Percentiles rank a stretch among this genome's conserved stretches.
phyloP scores from a whole-genome alignment of 306 rosid species.

The Castanea sativa region DNA sequence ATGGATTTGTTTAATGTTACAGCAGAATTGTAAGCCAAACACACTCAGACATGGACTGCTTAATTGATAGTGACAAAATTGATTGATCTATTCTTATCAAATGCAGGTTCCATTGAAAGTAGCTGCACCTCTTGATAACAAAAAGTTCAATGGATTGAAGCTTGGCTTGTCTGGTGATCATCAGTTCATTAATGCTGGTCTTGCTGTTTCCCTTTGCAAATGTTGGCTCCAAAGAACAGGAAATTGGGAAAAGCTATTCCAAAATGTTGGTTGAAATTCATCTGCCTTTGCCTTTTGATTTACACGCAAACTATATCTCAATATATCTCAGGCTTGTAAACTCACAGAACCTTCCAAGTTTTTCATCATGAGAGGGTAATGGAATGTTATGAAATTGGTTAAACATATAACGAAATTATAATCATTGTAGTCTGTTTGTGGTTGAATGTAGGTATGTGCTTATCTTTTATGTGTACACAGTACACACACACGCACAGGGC shows the following conservation, averaged over 20 bases:
- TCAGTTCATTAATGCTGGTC: slow-evolving; percentile 70
- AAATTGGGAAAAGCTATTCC: slow-evolving; percentile 50
- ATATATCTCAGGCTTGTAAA: slow-evolving; percentile 4
- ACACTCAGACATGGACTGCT: neutral
- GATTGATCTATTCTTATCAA: slow-evolving; percentile 24
- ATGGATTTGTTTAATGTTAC: neutral
- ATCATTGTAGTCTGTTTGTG: neutral
- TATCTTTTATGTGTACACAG: neutral
- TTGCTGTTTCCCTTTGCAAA: slow-evolving; percentile 70
- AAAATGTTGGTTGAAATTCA: slow-evolving; percentile 43
- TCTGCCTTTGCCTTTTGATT: slow-evolving; percentile 10
- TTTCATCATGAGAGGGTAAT: neutral
- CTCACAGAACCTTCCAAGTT: neutral
- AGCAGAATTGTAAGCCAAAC: neutral
- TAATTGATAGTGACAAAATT: neutral
- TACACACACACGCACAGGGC: neutral
- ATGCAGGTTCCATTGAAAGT: slow-evolving; percentile 62
- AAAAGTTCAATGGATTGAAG: slow-evolving; percentile 49
- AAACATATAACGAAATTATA: neutral
- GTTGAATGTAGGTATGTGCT: slow-evolving; percentile 13
- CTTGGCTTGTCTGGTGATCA: slow-evolving; percentile 73
- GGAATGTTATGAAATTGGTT: neutral
- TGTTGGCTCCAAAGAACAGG: slow-evolving; percentile 87
- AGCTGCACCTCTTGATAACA: slow-evolving; percentile 45
- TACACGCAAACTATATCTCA: slow-evolving; percentile 1